Evolutionary conservation across 1,284 basidiomycete species (phyloP).

Genomic region (Ustilago hordei): DNA sequence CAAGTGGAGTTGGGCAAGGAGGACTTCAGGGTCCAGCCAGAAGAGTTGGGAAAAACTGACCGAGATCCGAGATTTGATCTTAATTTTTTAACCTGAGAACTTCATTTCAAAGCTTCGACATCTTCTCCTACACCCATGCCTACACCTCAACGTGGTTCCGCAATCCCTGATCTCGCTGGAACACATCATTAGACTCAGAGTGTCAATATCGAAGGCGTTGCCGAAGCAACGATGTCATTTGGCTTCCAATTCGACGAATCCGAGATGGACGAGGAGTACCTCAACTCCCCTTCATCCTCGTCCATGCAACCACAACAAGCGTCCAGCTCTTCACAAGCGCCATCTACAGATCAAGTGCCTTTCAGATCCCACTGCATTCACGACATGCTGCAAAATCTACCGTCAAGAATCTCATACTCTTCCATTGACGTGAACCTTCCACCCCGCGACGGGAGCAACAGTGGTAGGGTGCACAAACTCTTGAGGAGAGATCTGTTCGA

Average conservation of each 20-base stretch:
- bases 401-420: conserved; percentile 52
- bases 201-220: no score
- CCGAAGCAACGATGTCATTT: conserved; percentile 30
- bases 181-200: no score
- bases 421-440: conserved; percentile 36
- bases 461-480: conserved; percentile 71
- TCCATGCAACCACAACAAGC: conserved; percentile 6
- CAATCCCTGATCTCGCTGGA: no score
- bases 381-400: conserved; percentile 36
- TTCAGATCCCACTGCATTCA: conserved; percentile 19
- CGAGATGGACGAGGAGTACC: conserved; percentile 50
- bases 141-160: neutral
- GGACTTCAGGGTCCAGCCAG: conserved; percentile 20
- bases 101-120: neutral
- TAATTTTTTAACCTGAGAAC: conserved; percentile 16
- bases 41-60: neutral
- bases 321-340: conserved; percentile 6
- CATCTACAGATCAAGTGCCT: conserved; percentile 15
- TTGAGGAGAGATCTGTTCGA: conserved; percentile 90
- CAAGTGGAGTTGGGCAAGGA: neutral
- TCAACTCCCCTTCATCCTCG: conserved; percentile 12
- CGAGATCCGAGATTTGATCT: conserved; percentile 26
- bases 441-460: neutral
- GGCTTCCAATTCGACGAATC: conserved; percentile 51
- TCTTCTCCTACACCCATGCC: neutral